A percentile compares a stretch with the other conserved stretches of the same genome.
These are phyloP conservation scores for Trifolium subterraneum DNA, from an alignment of 306 rosid genomes.

Conservation along the genomic window DNA sequence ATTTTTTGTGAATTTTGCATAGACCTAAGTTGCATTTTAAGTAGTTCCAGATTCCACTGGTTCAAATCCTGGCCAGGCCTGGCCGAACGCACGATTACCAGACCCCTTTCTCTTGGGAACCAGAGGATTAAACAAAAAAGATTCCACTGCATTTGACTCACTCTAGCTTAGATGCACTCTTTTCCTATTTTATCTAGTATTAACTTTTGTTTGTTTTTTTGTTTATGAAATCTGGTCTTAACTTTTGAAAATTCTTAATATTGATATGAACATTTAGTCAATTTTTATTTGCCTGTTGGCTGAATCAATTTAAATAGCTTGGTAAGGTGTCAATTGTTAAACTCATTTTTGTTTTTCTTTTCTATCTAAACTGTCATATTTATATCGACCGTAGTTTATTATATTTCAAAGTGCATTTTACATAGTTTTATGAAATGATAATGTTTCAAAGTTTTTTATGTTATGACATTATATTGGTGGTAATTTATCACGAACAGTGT, in stretches of 20 bases:
- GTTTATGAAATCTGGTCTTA: background rate
- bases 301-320: slow-evolving; percentile 3
- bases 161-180: background rate
- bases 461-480: background rate
- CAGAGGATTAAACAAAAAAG: background rate
- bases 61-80: background rate
- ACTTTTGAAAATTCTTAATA: background rate
- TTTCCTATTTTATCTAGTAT: background rate
- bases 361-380: background rate
- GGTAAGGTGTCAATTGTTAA: slow-evolving; percentile 1
- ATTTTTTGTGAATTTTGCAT: slow-evolving; percentile 21
- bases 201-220: background rate
- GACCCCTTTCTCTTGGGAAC: background rate
- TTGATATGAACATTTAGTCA: slow-evolving; percentile 22
- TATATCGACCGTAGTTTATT: background rate
- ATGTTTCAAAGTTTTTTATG: background rate
- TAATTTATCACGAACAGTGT: slow-evolving; percentile 15
- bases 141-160: slow-evolving; percentile 5
- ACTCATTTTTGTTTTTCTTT: background rate
- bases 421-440: slow-evolving; percentile 19
- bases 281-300: slow-evolving; percentile 27
- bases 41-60: background rate
- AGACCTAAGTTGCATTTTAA: slow-evolving; percentile 20
- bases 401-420: slow-evolving; percentile 22
- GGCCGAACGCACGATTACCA: background rate